Evolutionary conservation across 2,329 filamentous ascomycete species (phyloP), one percentile per base, ranked within the genome.

Genomic region (Alternaria postmessia): DNA sequence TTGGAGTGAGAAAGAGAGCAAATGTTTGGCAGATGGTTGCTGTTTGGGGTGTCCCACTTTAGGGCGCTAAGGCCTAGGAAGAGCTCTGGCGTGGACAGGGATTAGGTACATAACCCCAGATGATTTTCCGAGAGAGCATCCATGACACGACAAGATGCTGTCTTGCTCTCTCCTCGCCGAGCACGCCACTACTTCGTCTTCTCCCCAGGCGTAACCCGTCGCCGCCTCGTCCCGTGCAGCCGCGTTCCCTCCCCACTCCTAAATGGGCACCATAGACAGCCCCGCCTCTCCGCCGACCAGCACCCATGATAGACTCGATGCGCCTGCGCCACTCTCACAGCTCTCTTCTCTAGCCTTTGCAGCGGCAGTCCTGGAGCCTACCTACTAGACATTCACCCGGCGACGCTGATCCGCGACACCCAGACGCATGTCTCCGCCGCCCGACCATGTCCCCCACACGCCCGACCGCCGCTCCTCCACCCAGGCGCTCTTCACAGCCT

Each of bases 401-500:
- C 60, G 41, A 18, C 20, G 18, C 34, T 30, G 46, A 12, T 22
- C 26, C 47, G 53, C 57, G 41, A 46, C 61, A 56, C 56, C 61
- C 57, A 48, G 62, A 64, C 74, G 64, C 62, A 80, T 80, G 78
- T 77, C 78, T 78, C 75, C 76, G 51, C 65, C 76, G 43, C 52
- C 70, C 41, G 72, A 71, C 60, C 46, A 78, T 75, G 75, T 63
- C 61, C 72, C 75, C 30, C 75, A 70, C 64, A 78, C 76, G 54
- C 78, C 78, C 61, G 75, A 79, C 60, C 67, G 77, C 58, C 75
- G 75, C 59, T 71, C 77, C 65, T 79, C 78, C 54, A 75, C 77
- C 61, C 73, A 76, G 47, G 66, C 73, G 51, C 71, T 80, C 57
- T 74, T 80, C 61, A 73, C 71, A 43, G 76, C 77, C 65, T 80